Percentiles rank a stretch among this genome's conserved stretches.
Evolutionary conservation across 2,329 filamentous ascomycete species (phyloP).

Genomic region (Colletotrichum simmondsii): DNA sequence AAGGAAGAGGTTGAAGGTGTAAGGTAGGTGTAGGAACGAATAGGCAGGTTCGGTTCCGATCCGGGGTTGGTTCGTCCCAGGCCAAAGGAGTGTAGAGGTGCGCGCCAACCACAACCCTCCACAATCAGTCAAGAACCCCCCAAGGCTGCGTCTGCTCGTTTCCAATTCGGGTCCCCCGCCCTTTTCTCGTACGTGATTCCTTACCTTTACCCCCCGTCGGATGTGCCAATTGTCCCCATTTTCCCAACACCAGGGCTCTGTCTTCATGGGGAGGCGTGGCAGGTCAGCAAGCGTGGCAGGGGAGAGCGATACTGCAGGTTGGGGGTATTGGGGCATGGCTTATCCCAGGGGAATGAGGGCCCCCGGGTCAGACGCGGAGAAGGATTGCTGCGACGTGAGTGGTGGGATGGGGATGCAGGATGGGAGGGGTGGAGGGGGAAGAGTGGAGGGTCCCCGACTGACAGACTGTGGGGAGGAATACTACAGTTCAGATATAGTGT

Average conservation of each 20-base stretch:
- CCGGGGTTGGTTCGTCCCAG: constrained; percentile 1
- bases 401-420: constrained; percentile 7
- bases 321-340: background rate
- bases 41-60: background rate
- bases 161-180: constrained; percentile 27
- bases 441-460: background rate
- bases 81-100: background rate
- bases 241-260: background rate
- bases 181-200: background rate
- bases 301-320: background rate
- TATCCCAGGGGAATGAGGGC: background rate
- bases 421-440: background rate
- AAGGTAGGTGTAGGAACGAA: background rate
- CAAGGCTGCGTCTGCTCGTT: constrained; percentile 13
- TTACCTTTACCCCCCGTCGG: background rate
- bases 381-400: constrained; percentile 27
- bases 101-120: constrained; percentile 23
- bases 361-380: constrained; percentile 13
- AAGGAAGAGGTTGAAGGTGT: background rate
- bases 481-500: background rate
- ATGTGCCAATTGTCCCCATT: background rate
- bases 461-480: constrained; percentile 21
- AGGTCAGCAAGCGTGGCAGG: constrained; percentile 11
- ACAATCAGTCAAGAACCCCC: background rate
- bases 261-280: background rate